Conservation (phyloP, 1,284 basidiomycete species). For the Neolentinus lepideus region DNA sequence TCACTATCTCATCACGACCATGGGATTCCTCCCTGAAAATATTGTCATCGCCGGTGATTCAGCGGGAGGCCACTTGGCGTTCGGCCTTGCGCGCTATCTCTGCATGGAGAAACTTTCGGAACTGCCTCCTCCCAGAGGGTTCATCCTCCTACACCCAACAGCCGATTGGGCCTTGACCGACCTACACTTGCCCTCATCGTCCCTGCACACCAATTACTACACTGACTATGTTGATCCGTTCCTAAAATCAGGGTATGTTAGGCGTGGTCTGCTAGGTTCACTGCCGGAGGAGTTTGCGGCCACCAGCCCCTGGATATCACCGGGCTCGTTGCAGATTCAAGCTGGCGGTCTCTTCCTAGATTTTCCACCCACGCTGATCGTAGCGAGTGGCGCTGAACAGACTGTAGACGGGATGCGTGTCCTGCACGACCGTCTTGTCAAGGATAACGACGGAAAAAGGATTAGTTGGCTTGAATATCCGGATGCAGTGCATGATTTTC, state of each 20-base stretch:
- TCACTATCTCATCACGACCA: constrained; percentile 35
- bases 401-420: constrained; percentile 21
- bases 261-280: constrained; percentile 14
- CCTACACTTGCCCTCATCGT: constrained; percentile 11
- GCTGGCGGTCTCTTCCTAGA: constrained; percentile 20
- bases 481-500: constrained; percentile 25
- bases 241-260: constrained; percentile 10
- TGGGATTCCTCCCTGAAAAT: constrained; percentile 36
- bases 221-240: constrained; percentile 10
- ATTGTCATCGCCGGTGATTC: constrained; percentile 54
- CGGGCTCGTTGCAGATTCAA: constrained; percentile 9
- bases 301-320: constrained; percentile 13
- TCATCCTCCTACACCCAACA: constrained; percentile 34
- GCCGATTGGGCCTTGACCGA: constrained; percentile 24
- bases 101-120: constrained; percentile 20
- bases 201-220: constrained; percentile 9
- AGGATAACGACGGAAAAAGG: constrained; percentile 19
- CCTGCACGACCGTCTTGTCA: constrained; percentile 18
- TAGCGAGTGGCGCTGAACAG: constrained; percentile 24
- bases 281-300: constrained; percentile 8
- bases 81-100: constrained; percentile 37
- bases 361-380: constrained; percentile 26
- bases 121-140: constrained; percentile 23
- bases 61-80: constrained; percentile 53
- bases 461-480: constrained; percentile 19